Conservation (phyloP, 148 eudicot genomes). For the Rhododendron williamsianum region DNA sequence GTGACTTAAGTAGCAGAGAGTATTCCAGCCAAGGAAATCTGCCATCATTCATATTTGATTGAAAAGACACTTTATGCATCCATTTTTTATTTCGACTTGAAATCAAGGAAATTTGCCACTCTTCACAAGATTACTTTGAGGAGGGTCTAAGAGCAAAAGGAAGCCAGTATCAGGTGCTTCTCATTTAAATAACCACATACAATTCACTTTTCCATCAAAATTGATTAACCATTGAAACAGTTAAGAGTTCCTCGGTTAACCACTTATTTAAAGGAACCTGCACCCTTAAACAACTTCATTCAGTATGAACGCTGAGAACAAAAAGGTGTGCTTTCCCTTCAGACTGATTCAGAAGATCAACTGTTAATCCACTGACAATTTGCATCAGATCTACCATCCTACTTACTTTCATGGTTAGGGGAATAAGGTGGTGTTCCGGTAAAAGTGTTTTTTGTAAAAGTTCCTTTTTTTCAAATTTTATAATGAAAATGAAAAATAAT, state of each 20-base stretch:
- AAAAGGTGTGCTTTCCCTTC: neutral
- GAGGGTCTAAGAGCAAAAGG: neutral
- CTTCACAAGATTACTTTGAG: neutral
- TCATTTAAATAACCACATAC: neutral
- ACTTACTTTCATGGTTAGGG: neutral
- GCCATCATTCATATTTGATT: neutral
- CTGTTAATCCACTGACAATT: neutral
- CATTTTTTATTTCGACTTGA: neutral
- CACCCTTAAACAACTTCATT: neutral
- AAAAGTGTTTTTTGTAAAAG: no score
- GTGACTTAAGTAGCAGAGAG: neutral
- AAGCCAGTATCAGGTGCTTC: neutral
- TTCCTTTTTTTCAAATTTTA: no score
- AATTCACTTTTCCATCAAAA: neutral
- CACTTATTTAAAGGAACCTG: neutral
- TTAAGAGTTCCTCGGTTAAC: neutral
- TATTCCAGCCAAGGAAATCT: neutral
- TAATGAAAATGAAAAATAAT: no score
- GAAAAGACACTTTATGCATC: neutral
- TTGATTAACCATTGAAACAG: neutral
- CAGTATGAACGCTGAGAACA: neutral
- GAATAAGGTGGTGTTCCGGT: no score
- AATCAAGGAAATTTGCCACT: neutral
- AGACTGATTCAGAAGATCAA: neutral
- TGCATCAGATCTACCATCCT: neutral